Percentiles rank a stretch among this genome's conserved stretches.
Conservation (phyloP, 2,329 filamentous ascomycete genomes). For the Colletotrichum scovillei region DNA sequence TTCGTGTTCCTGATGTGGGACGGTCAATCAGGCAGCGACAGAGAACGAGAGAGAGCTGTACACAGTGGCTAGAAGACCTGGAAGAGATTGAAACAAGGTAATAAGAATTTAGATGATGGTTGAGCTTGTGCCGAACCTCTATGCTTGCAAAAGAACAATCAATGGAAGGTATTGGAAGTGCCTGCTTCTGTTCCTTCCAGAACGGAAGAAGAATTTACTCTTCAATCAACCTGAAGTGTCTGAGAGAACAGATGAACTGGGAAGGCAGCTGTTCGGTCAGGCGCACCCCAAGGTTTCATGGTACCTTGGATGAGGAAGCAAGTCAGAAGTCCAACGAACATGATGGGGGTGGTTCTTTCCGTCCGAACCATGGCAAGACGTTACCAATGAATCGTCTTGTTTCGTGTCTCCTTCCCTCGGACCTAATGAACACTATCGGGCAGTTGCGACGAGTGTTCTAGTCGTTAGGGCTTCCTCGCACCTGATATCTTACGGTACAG, state of each 20-base stretch:
- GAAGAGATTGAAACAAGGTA: not conserved
- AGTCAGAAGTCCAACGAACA: not conserved
- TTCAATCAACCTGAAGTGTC: not conserved
- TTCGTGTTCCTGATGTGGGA: not conserved
- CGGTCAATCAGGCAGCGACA: not conserved
- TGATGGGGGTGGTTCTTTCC: not conserved
- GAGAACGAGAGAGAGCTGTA: not conserved
- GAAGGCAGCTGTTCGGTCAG: not conserved
- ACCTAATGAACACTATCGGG: slow-evolving; percentile 7
- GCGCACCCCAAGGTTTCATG: not conserved
- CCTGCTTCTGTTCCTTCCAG: not conserved
- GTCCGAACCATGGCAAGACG: slow-evolving; percentile 13
- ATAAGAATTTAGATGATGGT: not conserved
- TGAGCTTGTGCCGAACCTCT: not conserved
- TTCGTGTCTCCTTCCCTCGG: not conserved
- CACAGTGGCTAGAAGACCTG: too few species aligned
- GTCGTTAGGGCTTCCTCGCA: not conserved
- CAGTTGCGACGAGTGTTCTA: slow-evolving; percentile 10
- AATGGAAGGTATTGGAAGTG: not conserved
- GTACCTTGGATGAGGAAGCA: not conserved
- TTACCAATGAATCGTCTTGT: not conserved
- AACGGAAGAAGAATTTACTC: not conserved
- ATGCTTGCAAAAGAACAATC: not conserved
- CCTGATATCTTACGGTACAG: not conserved
- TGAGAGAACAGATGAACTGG: slow-evolving; percentile 21